phyloP scores from a whole-genome alignment of 257 asterid species.

The Plantago elongata region DNA sequence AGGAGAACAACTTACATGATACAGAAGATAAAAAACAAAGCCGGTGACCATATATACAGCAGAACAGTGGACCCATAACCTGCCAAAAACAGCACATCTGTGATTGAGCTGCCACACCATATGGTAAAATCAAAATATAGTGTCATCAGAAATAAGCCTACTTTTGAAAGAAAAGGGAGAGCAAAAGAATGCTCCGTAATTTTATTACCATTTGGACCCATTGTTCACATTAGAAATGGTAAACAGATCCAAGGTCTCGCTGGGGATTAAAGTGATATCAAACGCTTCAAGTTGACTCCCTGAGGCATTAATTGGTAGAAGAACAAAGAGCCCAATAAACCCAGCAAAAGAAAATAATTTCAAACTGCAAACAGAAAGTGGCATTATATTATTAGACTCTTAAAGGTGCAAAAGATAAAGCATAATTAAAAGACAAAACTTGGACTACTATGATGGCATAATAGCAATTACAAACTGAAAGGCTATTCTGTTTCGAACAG shows the following conservation, averaged over 20 bases:
- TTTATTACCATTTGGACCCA: slow-evolving; percentile 77
- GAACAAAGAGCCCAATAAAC: slow-evolving; percentile 64
- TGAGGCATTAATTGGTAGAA: slow-evolving; percentile 89
- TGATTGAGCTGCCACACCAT: too few relatives aligned
- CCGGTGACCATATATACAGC: slow-evolving; percentile 84
- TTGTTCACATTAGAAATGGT: slow-evolving; percentile 85
- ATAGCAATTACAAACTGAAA: slow-evolving; percentile 5
- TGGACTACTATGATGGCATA: neutral
- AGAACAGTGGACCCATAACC: slow-evolving; percentile 97
- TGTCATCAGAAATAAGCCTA: neutral
- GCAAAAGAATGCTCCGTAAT: neutral
- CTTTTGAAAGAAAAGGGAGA: neutral
- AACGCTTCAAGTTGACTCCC: slow-evolving; percentile 66
- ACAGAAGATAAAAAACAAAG: slow-evolving; percentile 91
- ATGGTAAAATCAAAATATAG: too few relatives aligned
- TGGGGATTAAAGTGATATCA: slow-evolving; percentile 67
- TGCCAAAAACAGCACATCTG: slow-evolving; percentile 29
- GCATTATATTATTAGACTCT: neutral
- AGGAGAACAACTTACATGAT: slow-evolving; percentile 58
- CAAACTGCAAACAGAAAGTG: slow-evolving; percentile 51
- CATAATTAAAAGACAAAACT: neutral
- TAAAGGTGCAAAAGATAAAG: slow-evolving; percentile 5
- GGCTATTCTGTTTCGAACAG: too few relatives aligned
- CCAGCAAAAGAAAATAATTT: slow-evolving; percentile 75
- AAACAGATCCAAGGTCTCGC: slow-evolving; percentile 77